Base-by-base conservation (phyloP, 2,329 filamentous ascomycete species). In the Chaetomium olivaceum region DNA sequence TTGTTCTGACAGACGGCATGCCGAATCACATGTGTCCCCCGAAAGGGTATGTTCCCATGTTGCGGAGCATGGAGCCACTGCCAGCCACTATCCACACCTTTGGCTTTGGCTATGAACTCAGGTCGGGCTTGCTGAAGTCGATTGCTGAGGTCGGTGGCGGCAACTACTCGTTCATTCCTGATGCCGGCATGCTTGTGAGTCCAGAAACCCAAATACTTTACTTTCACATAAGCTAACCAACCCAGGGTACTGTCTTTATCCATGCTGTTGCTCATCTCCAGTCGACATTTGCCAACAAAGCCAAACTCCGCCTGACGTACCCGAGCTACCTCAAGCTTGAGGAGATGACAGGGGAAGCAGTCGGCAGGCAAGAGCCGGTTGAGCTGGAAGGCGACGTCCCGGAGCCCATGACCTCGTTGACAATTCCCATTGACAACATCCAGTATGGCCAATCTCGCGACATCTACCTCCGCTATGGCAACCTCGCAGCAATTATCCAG, bases 391-490 rank as follows among this genome's bases (percentile, higher is more conserved):
- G 59, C 11, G 65, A 73, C 61, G 43, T 61, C 1, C 57, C 57
- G 11, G 36, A 65, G 31, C 27, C 52, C 14, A 36, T 55, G 19
- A 64, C 16, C 12, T 69, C 67, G 29, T 68, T 84, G 29, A 78
- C 71, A 1, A 74, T 86, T 27, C 62, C 73, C 0, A 73, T 87
- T 3, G 82, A 83, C 2, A 86, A 82, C 68, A 66, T 89, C 0
- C 85, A 87, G 67, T 89, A 85, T 62, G 86, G 85, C n/a, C 86
- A 89, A 65, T 82, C 84, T 0, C 80, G 85, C 3, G 84, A 88
- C 63, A 75, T 89, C 27, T 82, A 82, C 68, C 74, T 88, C 7
- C 70, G 70, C 4, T 76, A 76, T 65, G 72, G 73, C 43, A 73
- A 71, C 21, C 36, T 71, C 6, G 23, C 31, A 1, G 50, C 36